Evolutionary conservation across 129 eudicot species (phyloP).

Genomic region (Tagetes patula): DNA sequence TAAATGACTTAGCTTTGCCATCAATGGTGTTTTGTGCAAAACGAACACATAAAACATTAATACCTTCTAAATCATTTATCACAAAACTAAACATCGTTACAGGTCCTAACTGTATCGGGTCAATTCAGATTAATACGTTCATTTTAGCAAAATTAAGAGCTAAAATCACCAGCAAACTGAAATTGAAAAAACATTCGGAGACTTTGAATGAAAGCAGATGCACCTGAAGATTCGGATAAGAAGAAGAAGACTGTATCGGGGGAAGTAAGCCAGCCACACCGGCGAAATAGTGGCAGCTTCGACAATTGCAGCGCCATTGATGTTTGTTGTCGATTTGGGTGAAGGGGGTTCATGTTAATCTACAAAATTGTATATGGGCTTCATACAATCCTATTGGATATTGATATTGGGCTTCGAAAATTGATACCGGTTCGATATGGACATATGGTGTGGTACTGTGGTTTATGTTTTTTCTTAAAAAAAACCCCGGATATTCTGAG

Average conservation of each 20-base stretch:
- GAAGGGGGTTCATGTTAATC: background rate
- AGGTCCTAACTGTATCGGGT: background rate
- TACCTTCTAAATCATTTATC: background rate
- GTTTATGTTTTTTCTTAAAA: no score
- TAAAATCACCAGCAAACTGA: background rate
- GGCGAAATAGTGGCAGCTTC: slow-evolving; percentile 45
- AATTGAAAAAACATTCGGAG: background rate
- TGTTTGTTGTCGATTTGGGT: slow-evolving; percentile 11
- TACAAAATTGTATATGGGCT: background rate
- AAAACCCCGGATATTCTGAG: no score
- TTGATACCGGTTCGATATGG: no score
- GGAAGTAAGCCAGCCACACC: slow-evolving; percentile 31
- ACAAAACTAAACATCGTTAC: no score
- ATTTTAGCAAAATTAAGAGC: background rate
- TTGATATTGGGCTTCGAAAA: no score
- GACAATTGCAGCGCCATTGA: slow-evolving; percentile 49
- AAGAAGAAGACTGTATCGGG: slow-evolving; percentile 23
- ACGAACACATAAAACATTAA: background rate
- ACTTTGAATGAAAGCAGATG: background rate
- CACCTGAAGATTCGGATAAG: slow-evolving; percentile 39
- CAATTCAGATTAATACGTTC: background rate
- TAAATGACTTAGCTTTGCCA: no score
- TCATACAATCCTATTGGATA: background rate
- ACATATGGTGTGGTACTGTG: no score
- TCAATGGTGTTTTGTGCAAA: background rate